Evolutionary conservation across 352 stramenopile genomes (phyloP).

Genomic region (Vaucheria bursata): DNA sequence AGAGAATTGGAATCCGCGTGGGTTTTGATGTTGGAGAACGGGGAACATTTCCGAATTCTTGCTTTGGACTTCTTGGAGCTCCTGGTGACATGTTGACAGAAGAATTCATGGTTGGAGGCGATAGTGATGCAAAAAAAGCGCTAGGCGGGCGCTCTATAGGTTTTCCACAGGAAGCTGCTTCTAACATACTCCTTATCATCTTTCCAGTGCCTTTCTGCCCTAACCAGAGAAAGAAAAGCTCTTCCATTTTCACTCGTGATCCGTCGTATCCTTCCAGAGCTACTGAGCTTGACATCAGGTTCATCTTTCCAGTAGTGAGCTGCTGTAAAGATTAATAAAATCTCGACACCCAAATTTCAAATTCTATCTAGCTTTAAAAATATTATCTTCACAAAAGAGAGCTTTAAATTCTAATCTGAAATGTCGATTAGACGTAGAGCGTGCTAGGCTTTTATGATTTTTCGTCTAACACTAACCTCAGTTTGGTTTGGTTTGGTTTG

Average conservation of each 20-base stretch:
- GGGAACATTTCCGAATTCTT: neutral
- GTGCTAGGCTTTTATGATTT: too few species aligned
- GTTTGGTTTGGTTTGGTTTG: too few species aligned
- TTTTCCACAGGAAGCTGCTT: constrained; percentile 37
- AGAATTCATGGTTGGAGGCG: constrained; percentile 22
- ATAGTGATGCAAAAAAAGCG: constrained; percentile 16
- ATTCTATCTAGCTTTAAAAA: too few species aligned
- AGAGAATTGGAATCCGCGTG: constrained; percentile 21
- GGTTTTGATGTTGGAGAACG: neutral
- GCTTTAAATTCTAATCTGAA: too few species aligned
- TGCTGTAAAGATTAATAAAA: too few species aligned
- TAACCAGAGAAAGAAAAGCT: constrained; percentile 50
- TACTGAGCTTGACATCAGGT: too few species aligned
- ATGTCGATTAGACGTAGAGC: too few species aligned
- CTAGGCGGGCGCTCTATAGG: constrained; percentile 36
- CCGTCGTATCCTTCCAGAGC: constrained; percentile 22
- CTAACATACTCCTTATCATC: constrained; percentile 38
- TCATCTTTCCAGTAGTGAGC: too few species aligned
- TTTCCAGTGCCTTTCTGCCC: constrained; percentile 47
- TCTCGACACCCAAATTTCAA: too few species aligned
- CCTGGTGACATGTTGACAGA: constrained; percentile 20
- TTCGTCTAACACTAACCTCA: too few species aligned
- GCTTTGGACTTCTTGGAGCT: neutral
- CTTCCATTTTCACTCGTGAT: constrained; percentile 49
- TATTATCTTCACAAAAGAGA: too few species aligned